phyloP scores from a whole-genome alignment of 257 asterid genomes.

The Solanum chilense region DNA sequence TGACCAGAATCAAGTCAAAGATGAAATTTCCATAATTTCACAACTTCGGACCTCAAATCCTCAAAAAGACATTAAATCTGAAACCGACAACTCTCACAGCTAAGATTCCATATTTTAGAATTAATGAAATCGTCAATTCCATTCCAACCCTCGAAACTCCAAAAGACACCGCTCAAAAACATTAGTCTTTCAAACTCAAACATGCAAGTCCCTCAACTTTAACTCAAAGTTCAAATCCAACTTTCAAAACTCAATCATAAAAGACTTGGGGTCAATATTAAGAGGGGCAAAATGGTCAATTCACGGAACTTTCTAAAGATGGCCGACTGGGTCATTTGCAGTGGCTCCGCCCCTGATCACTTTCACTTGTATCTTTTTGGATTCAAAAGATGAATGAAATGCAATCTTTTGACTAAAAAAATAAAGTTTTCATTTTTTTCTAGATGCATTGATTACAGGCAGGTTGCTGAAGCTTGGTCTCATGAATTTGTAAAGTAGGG shows the following conservation, averaged over 20 bases:
- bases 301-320: neutral
- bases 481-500: neutral
- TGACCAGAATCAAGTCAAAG: neutral
- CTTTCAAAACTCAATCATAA: neutral
- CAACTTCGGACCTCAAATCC: neutral
- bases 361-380: neutral
- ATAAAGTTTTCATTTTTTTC: neutral
- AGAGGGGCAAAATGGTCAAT: neutral
- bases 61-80: neutral
- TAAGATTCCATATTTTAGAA: neutral
- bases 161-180: neutral
- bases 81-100: accelerated
- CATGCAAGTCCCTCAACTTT: neutral
- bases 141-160: too few relatives aligned
- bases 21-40: neutral
- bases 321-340: neutral
- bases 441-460: neutral
- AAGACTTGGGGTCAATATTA: neutral
- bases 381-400: neutral
- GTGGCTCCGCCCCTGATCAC: neutral
- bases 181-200: neutral
- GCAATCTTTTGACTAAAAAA: neutral
- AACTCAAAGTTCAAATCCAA: neutral
- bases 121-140: neutral
- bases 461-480: neutral